Conservation (phyloP, 1,139 yeast genomes). For the Debaryomycetaceae sp. region DNA sequence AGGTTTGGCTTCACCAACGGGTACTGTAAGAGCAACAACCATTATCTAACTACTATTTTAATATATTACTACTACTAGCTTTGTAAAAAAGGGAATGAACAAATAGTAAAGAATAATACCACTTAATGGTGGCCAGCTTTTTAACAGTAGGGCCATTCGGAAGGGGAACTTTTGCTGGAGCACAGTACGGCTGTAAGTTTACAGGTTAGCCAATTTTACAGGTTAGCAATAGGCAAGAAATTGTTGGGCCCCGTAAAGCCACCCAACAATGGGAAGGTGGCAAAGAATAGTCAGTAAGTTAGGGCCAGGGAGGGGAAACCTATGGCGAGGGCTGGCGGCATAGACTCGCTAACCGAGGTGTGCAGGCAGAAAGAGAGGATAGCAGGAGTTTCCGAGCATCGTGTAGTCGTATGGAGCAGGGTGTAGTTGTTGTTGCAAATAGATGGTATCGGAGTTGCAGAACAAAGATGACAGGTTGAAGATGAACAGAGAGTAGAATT, state of each 20-base stretch:
- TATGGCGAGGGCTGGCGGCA: neutral
- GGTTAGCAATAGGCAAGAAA: neutral
- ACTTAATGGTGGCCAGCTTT: no score
- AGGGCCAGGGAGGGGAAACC: neutral
- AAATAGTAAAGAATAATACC: no score
- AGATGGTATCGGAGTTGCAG: no score
- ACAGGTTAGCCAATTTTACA: neutral
- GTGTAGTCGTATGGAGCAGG: neutral
- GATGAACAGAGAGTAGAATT: no score
- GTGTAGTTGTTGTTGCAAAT: neutral
- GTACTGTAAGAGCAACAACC: constrained; percentile 48
- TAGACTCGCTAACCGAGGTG: neutral
- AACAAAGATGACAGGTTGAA: no score
- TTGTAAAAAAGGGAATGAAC: neutral
- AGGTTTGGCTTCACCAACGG: constrained; percentile 75
- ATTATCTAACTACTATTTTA: neutral
- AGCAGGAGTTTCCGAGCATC: neutral
- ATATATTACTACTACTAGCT: neutral
- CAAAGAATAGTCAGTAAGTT: neutral
- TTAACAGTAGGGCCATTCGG: neutral
- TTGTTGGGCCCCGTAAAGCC: neutral
- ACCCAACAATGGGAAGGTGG: neutral
- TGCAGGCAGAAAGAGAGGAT: neutral
- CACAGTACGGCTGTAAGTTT: neutral
- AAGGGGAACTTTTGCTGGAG: neutral